These are phyloP conservation scores for Eimeria necatrix DNA, from an alignment of 169 alveolate genomes.

Conservation along the genomic window DNA sequence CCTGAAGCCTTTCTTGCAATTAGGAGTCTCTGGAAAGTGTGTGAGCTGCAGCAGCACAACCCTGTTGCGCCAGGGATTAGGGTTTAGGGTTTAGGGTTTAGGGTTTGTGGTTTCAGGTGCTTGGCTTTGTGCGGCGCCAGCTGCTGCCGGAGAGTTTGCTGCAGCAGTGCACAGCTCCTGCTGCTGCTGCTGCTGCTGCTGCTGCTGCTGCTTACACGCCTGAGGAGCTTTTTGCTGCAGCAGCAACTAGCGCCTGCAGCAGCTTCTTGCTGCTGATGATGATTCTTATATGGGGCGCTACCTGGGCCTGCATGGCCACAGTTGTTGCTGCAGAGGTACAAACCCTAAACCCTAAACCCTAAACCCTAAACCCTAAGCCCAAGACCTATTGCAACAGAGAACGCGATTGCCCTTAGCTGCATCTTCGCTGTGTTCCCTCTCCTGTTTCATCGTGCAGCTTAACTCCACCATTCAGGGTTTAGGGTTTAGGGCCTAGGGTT, in stretches of 20 bases:
- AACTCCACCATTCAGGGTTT: neutral
- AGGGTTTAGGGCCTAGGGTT: constrained; percentile 45
- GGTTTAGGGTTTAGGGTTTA: constrained; percentile 16
- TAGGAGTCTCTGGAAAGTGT: no score
- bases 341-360: constrained; percentile 45
- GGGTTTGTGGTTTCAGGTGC: constrained; percentile 15
- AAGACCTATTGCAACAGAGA: no score
- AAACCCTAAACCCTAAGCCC: no score
- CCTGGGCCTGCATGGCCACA: constrained; percentile 11
- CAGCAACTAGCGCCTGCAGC: constrained; percentile 18
- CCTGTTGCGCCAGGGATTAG: no score
- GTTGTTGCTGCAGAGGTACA: constrained; percentile 49
- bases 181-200: constrained; percentile 60
- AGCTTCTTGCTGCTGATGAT: constrained; percentile 23
- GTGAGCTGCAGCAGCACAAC: no score
- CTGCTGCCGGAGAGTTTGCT: constrained; percentile 22
- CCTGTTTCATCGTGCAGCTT: neutral
- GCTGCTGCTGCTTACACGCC: constrained; percentile 36
- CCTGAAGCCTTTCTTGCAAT: no score
- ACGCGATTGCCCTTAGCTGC: no score
- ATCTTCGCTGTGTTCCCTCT: neutral
- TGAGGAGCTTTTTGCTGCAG: neutral
- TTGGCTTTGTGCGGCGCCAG: constrained; percentile 35
- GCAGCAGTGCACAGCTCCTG: constrained; percentile 27
- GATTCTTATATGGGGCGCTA: constrained; percentile 25